Base-by-base conservation (phyloP, 208 protist species). In the Angomonas ambiguus region DNA sequence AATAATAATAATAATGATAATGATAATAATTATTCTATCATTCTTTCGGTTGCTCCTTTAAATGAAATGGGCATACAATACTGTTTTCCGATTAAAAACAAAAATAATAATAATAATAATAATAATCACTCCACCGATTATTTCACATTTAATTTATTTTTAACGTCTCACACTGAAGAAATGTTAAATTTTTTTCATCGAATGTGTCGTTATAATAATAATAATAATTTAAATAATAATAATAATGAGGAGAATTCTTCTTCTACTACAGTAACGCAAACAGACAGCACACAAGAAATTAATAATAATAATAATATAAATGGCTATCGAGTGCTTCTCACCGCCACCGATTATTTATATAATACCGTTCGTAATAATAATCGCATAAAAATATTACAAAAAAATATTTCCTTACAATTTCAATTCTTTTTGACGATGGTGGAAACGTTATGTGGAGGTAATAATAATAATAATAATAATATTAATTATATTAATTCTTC, bases 261-360 rank as follows among this genome's bases (percentile, higher is more conserved):
- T n/a, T n/a, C n/a, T n/a, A n/a, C n/a, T n/a, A n/a, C n/a, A n/a
- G n/a, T n/a, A n/a, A n/a, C n/a, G n/a, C n/a, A n/a, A n/a, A 48
- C 13, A 48, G 38, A 48, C 11, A 48, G 18, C 38, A 48, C 11
- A 11, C 13, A 48, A 11, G 38, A 48, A 48, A 48, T 48, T 48
- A 48, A 48, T 48, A 48, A 48, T 48, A 48, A 48, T 48, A 48
- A 18, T 48, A 48, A 48, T 48, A 48, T 48, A n/a, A 48, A 48
- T 48, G 18, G 48, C 11, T n/a, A 53, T n/a, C n/a, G n/a, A n/a
- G n/a, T n/a, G n/a, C n/a, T n/a, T n/a, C n/a, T n/a, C n/a, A n/a
- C n/a, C n/a, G n/a, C n/a, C 38, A 45, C 38, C 38, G 38, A 45
- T 45, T 45, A 45, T 16, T 8, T 45, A n/a, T 45, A n/a, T 45